Evolutionary conservation across 257 asterid genomes (phyloP), one percentile per base, ranked within the genome.

Genomic region (Knoxia roxburghii): DNA sequence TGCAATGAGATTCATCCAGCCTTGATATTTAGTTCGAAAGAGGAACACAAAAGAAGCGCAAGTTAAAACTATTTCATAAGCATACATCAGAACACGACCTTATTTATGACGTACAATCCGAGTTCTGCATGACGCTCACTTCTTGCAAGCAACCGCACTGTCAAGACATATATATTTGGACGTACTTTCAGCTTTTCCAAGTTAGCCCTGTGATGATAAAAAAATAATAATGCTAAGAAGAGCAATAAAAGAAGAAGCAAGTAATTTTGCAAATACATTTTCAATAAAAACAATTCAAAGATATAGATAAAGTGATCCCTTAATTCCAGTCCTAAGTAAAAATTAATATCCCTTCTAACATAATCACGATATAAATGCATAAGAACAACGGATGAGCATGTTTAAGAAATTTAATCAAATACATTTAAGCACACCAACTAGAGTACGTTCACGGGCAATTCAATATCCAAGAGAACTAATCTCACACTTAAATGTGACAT

Each of bases 71-170:
- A 64, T 37, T 18, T n/a, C 37, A 67, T 21, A 50, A 60, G 66
- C 43, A 71, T 64, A 60, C 18, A n/a, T 45, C 56, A 27, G 58
- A 17, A 24, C 10, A 48, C 55, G 39, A 93, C 99, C 99, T 93
- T 93, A 73, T 88, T 90, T 79, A 66, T 79, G 85, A 90, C 57
- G 54, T 85, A 84, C 53, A 83, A 75, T 74, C 90, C 96, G 72
- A 93, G 95, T 79, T 88, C 95, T 3, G 86, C 81, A 72, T 80
- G 81, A 60, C 80, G 80, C 79, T 90, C 97, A 72, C 82, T 94
- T 81, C 96, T 90, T 23, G 85, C 88, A 61, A 93, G 92, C 81
- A 90, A 77, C 80, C 83, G 95, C 75, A 86, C 90, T 79, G 78
- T 86, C 84, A 90, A 75, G 69, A 84, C 87, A 72, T 88, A 85